Evolutionary conservation across 75 land plant species (phyloP).

Genomic region (Pinus tabuliformis): DNA sequence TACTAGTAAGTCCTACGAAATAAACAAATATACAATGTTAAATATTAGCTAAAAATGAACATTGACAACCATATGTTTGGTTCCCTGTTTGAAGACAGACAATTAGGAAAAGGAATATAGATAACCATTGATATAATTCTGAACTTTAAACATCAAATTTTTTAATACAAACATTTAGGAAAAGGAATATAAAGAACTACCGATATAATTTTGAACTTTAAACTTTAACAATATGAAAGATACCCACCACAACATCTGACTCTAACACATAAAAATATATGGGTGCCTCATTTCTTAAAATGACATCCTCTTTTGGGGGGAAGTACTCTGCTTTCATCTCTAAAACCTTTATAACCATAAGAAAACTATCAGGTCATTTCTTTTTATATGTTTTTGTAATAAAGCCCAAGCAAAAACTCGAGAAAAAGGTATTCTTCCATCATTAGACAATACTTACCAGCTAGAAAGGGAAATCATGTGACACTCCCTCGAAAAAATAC

Average conservation of each 20-base stretch:
- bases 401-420: too few relatives aligned
- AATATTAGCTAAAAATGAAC: neutral
- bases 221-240: too few relatives aligned
- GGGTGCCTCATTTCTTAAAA: slow-evolving; percentile 66
- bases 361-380: neutral
- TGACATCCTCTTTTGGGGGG: slow-evolving; percentile 62
- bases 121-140: too few relatives aligned
- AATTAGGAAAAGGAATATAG: too few relatives aligned
- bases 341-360: slow-evolving; percentile 29
- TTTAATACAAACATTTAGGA: too few relatives aligned
- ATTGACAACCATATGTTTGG: neutral
- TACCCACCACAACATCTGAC: slow-evolving; percentile 46
- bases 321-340: slow-evolving; percentile 71
- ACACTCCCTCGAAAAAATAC: slow-evolving; percentile 40
- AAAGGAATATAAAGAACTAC: too few relatives aligned
- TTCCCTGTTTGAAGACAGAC: neutral
- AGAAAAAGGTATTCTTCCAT: neutral
- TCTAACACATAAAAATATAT: slow-evolving; percentile 61
- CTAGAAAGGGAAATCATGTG: slow-evolving; percentile 37
- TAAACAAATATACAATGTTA: neutral
- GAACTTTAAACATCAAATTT: too few relatives aligned
- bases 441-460: slow-evolving; percentile 22
- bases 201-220: too few relatives aligned
- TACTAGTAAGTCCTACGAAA: slow-evolving; percentile 42
- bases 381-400: too few relatives aligned